Evolutionary conservation across 371 early-diverging fungal genomes (phyloP), one percentile per base, ranked within the genome.

Genomic region (Mortierella sp.): DNA sequence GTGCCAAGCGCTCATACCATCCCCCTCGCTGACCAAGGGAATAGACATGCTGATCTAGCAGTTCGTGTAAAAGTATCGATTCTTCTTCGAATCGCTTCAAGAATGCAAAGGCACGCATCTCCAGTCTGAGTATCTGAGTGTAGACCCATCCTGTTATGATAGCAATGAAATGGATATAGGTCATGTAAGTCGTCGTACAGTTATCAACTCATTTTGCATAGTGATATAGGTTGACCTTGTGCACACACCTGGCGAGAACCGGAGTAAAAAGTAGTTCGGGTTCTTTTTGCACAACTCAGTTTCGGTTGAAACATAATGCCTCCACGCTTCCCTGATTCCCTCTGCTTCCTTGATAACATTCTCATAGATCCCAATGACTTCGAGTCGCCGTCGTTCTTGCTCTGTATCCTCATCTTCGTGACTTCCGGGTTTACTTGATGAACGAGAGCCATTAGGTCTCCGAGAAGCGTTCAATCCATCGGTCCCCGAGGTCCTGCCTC

Each of bases 1-100:
- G 72, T 0, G 89, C 87, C 4, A 91, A 74, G 18, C 92, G 83
- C 21, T 88, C 85, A 55, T 91, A 91, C 93, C 93, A 93, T 19
- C 79, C 74, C 6, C 93, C 93, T 26, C 91, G 81, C 51, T 82
- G 83, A 12, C 84, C 85, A 4, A 86, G 57, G 5, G 85, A 82
- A 52, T 87, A 93, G 2, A 83, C 58, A 0, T 60, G 61, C 58
- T 93, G 93, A 19, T 83, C 79, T 0, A 93, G 70, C 27, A 93
- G 65, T 54, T 85, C 84, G 46, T 82, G 78, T 6, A 92, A 63
- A 0, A 93, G 68, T 7, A 81, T 50, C 0, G 82, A 82, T 34
- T 91, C 93, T 26, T 85, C 79, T 6, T 79, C 72, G 55, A 86
- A 88, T 49, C 84, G 82, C 54, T 88, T 88, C 23, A 89, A 67